Percentiles rank a stretch among this genome's conserved stretches.
Conservation (phyloP, 140 eudicot species). For the Oenanthe javanica region DNA sequence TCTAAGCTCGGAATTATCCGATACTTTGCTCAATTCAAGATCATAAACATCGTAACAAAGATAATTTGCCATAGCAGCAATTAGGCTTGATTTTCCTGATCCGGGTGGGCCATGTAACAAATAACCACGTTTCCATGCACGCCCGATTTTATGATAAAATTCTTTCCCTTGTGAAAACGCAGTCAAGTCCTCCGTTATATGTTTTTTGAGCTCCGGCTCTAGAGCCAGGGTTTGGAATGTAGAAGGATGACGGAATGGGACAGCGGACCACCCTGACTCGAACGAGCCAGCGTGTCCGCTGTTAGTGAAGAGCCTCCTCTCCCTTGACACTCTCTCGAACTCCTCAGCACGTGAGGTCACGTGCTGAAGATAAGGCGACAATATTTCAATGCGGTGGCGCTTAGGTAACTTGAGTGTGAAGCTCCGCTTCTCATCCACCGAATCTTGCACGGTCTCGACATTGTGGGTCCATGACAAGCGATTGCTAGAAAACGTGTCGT, state of each 20-base stretch:
- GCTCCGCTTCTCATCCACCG: constrained; percentile 31
- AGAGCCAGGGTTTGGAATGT: constrained; percentile 35
- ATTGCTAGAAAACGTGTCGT: constrained; percentile 25
- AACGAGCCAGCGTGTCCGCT: constrained; percentile 33
- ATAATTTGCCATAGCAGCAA: constrained; percentile 66
- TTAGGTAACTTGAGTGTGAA: constrained; percentile 33
- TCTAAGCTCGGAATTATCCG: constrained; percentile 23
- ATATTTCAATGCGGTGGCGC: constrained; percentile 16
- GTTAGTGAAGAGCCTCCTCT: constrained; percentile 33
- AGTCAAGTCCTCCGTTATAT: constrained; percentile 20
- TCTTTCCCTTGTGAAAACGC: constrained; percentile 21
- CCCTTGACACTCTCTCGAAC: constrained; percentile 35
- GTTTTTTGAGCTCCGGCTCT: constrained; percentile 31
- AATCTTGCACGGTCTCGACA: constrained; percentile 35
- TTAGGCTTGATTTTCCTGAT: constrained; percentile 61
- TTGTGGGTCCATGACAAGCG: constrained; percentile 36
- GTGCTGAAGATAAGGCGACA: constrained; percentile 24
- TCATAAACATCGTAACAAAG: constrained; percentile 21
- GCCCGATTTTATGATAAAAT: constrained; percentile 40
- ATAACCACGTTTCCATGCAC: constrained; percentile 71
- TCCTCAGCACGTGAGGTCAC: constrained; percentile 29
- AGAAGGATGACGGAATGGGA: constrained; percentile 45
- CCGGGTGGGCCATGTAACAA: constrained; percentile 69
- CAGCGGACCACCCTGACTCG: constrained; percentile 45
- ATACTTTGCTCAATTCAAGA: constrained; percentile 22